Percentiles rank a stretch among this genome's conserved stretches.
Evolutionary conservation across 805 yeast species (phyloP).

Genomic region (Starmera caribaea): DNA sequence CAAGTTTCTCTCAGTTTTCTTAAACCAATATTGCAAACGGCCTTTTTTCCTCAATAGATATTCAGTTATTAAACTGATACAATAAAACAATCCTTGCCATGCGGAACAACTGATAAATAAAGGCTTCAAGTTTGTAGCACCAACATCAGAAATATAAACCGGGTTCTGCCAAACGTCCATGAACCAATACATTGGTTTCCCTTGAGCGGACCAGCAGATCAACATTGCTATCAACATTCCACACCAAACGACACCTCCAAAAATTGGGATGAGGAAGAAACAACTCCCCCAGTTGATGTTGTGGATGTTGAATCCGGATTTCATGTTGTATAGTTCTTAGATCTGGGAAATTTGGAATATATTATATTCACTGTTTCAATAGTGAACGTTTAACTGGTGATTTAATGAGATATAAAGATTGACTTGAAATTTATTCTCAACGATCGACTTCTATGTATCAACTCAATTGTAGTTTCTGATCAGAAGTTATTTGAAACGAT

Average conservation of each 20-base stretch:
- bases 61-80: constrained; percentile 54
- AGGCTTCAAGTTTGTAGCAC: constrained; percentile 81
- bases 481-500: no score
- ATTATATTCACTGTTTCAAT: no score
- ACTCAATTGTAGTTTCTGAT: no score
- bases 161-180: constrained; percentile 36
- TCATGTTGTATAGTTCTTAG: no score
- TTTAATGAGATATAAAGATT: no score
- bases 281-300: background rate
- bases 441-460: no score
- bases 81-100: constrained; percentile 67
- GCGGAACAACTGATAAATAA: constrained; percentile 73
- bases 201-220: constrained; percentile 71
- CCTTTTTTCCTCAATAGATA: constrained; percentile 47
- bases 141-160: constrained; percentile 77
- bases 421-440: no score
- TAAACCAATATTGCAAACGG: constrained; percentile 35
- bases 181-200: constrained; percentile 60
- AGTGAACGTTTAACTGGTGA: no score
- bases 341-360: no score
- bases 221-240: constrained; percentile 82
- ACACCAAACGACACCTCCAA: constrained; percentile 72
- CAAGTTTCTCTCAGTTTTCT: constrained; percentile 27
- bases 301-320: no score
- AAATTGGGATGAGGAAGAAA: constrained; percentile 51